Evolutionary conservation across 495 filamentous ascomycete genomes (phyloP), one percentile per base, ranked within the genome.

Genomic region (Corynascus novoguineensis): DNA sequence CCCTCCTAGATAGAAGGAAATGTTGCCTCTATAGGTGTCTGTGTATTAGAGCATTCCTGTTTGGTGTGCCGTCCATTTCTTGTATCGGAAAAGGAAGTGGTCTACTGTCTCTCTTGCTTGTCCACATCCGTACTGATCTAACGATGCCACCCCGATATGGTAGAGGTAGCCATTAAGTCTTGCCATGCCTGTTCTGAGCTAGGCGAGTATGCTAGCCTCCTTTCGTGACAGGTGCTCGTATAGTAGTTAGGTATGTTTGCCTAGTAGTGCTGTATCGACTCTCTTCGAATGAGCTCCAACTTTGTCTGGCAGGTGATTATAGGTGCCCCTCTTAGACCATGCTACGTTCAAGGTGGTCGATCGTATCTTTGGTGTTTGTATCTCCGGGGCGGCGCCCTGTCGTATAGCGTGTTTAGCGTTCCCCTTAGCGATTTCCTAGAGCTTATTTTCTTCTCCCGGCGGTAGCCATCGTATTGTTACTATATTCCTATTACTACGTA

Each of bases 31-130:
- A 8, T 35, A 14, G 6, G 11, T 35, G 10, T 65, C 34, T 53
- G 69, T 69, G 32, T 49, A 69, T 66, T 66, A 54, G 35, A 71
- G 61, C 56, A 75, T 65, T 56, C 67, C 60, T 56, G 34, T 35
- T 35, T 14, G 34, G 34, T 35, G 15, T 35, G 10, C 55, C 61
- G 65, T 66, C 69, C 59, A 71, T 50, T 60, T 67, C 35, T 17
- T 58, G 58, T 67, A 73, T 64, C 65, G 58, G 53, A 73, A 67
- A 19, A 70, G 64, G 44, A 72, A 71, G 61, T 71, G 35, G 17
- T 45, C 35, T 32, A 58, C 47, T 50, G 47, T 51, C 53, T 75
- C 62, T 49, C 35, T 35, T 35, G 34, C 34, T 4, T 35, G 34
- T 11, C 34, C 9, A 14, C 15, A 35, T 35, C 11, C 34, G 34